Base-by-base conservation (phyloP, 2,329 filamentous ascomycete genomes). In the Aspergillus sclerotialis region DNA sequence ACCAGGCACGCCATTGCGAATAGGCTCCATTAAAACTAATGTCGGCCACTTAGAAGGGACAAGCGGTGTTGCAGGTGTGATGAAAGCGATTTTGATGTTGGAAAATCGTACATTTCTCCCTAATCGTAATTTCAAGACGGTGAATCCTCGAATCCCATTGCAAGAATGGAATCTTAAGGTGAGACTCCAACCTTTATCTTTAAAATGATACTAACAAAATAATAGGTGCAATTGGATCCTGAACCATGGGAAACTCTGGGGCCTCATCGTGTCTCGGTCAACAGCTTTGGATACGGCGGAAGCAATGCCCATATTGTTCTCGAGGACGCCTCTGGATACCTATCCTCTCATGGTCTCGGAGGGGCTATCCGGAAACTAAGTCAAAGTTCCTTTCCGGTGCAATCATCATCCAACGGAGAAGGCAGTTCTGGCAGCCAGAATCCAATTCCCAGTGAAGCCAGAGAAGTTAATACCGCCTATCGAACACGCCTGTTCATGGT, bases 21-120 rank as follows among this genome's bases (percentile, higher is more conserved):
- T 39, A 12, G 39, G 39, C 11, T 44, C 39, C 3, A 47, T 53
- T 24, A 55, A 55, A 42, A 44, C 46, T 3, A 36, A 46, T 25
- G 38, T 57, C 11, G 52, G 53, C 4, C 51, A 55, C 30, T 32
- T 33, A 3, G 46, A 48, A 55, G 64, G 7, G 41, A 48, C 10
- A 1, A 59, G 33, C 43, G 58, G 39, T 16, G 48, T 49, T 21
- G 51, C 45, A 11, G 44, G 51, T 10, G 32, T 61, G 10, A 56
- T 60, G 7, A 61, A 60, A 37, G 41, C 46, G 3, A 43, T 47
- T 7, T 39, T 55, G 42, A 44, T 52, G 19, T 39, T 56, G 11
- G 44, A 55, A 15, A 62, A 63, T 32, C 60, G 60, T 1, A 59
- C 63, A 5, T 59, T 69, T n/a, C 54, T 63, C 8, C 65, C 67